These are phyloP conservation scores for Umbelopsis sp. DNA, from an alignment of 371 early-diverging fungal genomes.

Conservation along the genomic window DNA sequence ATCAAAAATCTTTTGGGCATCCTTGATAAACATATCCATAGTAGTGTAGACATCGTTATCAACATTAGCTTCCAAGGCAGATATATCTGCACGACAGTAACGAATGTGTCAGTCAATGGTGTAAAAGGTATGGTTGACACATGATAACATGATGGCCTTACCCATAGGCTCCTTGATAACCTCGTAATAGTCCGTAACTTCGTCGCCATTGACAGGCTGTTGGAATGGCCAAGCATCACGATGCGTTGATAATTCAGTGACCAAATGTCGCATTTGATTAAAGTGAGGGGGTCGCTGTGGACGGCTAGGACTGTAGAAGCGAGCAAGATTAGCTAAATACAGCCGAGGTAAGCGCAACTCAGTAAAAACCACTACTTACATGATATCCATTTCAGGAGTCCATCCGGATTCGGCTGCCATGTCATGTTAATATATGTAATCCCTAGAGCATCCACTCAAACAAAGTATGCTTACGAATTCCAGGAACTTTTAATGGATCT, in stretches of 20 bases:
- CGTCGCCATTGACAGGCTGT: constrained; percentile 92
- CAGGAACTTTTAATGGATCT: constrained; percentile 69
- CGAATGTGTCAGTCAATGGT: background rate
- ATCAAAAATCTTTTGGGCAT: constrained; percentile 42
- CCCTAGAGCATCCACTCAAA: background rate
- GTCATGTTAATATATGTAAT: too few relatives aligned
- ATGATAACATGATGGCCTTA: constrained; percentile 28
- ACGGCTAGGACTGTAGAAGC: constrained; percentile 46
- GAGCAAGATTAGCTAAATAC: background rate
- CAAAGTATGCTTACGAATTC: constrained; percentile 64
- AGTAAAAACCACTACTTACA: constrained; percentile 37
- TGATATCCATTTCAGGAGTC: constrained; percentile 83
- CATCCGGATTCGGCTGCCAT: constrained; percentile 85
- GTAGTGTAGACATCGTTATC: constrained; percentile 48
- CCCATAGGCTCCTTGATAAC: constrained; percentile 99
- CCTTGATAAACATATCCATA: constrained; percentile 45
- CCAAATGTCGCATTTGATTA: constrained; percentile 74
- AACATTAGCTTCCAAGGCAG: constrained; percentile 62
- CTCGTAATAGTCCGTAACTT: constrained; percentile 96
- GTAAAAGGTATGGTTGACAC: too few relatives aligned
- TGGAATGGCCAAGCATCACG: constrained; percentile 97
- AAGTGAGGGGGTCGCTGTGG: constrained; percentile 61
- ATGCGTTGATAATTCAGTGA: constrained; percentile 78
- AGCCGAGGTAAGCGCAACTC: background rate
- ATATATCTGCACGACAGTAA: constrained; percentile 48